Evolutionary conservation across 768 basidiomycete genomes (phyloP), one percentile per base, ranked within the genome.

Genomic region (Mycena indigotica): DNA sequence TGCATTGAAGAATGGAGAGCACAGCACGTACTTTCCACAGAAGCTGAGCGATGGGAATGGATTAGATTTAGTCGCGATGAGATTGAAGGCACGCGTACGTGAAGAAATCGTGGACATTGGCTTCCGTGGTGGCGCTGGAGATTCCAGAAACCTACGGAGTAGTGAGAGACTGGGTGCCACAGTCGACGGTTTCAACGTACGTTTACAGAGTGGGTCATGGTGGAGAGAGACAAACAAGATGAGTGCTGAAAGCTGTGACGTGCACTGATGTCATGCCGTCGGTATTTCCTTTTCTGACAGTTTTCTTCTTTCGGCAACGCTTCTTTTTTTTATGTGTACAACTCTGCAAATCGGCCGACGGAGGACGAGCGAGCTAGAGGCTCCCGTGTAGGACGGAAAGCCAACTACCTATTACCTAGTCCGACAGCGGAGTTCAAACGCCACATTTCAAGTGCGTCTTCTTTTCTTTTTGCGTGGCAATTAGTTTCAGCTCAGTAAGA

Each of bases 41-140:
- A 96, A 97, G 2, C 90, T 91, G 59, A 6, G 29, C 35, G 30
- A 26, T 50, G 39, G 39, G 24, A 50, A 50, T 52, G 6, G 45
- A 63, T 64, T 53, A 55, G 52, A 28, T 61, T 16, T 50, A 50
- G 32, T 58, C 45, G 35, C 23, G 5, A 21, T n/a, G 55, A 4
- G 30, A 30, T 23, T 55, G n/a, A 4, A 32, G 49, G 24, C 35
- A 55, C 51, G 53, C 84, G 44, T 77, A 91, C 90, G 85, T 81
- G 77, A 94, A 93, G 74, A 90, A 93, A 61, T 94, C 87, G 62
- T 84, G 74, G 53, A 98, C 79, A 57, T 89, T 83, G 19, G 76
- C 69, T 67, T 90, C 75, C 23, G 83, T 85, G 13, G 91, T 94
- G 38, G 75, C 72, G 2, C 86, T 70, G 4, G 89, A 73, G 67